phyloP scores from a whole-genome alignment of 768 basidiomycete genomes.

The Mycena pura region DNA sequence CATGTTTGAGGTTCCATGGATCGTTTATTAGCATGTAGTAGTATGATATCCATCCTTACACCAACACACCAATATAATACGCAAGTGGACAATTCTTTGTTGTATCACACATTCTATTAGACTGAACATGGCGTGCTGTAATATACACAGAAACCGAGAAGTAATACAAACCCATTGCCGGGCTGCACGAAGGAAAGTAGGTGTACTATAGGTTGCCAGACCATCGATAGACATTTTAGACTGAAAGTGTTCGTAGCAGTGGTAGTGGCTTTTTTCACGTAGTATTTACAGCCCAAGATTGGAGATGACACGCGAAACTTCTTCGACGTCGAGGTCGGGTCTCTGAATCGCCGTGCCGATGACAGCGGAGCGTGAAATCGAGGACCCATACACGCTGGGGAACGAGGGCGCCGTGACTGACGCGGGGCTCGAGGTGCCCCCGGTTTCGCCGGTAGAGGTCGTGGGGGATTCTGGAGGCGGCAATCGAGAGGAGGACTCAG shows the following conservation, averaged over 20 bases:
- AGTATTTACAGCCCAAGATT: constrained; percentile 71
- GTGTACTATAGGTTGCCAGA: constrained; percentile 8
- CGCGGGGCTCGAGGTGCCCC: constrained; percentile 79
- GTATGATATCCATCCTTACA: constrained; percentile 14
- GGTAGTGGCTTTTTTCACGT: constrained; percentile 19
- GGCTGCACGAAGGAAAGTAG: constrained; percentile 21
- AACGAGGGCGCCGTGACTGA: constrained; percentile 81
- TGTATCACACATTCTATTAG: constrained; percentile 56
- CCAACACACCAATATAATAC: constrained; percentile 4
- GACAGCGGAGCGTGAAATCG: constrained; percentile 53
- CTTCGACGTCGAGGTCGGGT: constrained; percentile 63
- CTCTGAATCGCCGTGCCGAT: constrained; percentile 53
- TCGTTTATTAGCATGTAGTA: constrained; percentile 58
- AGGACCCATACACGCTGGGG: constrained; percentile 83
- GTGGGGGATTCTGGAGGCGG: constrained; percentile 83
- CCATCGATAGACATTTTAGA: constrained; percentile 21
- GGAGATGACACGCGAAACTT: constrained; percentile 80
- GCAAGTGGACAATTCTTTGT: constrained; percentile 36
- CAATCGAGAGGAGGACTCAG: constrained; percentile 65
- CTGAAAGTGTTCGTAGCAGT: constrained; percentile 14
- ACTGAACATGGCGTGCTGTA: constrained; percentile 28
- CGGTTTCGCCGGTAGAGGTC: constrained; percentile 76
- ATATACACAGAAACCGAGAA: constrained; percentile 31
- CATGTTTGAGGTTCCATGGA: constrained; percentile 92
- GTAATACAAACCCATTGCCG: constrained; percentile 31